These are phyloP conservation scores for Aureobasidium namibiae DNA, from an alignment of 2,329 filamentous ascomycete species.

Conservation along the genomic window DNA sequence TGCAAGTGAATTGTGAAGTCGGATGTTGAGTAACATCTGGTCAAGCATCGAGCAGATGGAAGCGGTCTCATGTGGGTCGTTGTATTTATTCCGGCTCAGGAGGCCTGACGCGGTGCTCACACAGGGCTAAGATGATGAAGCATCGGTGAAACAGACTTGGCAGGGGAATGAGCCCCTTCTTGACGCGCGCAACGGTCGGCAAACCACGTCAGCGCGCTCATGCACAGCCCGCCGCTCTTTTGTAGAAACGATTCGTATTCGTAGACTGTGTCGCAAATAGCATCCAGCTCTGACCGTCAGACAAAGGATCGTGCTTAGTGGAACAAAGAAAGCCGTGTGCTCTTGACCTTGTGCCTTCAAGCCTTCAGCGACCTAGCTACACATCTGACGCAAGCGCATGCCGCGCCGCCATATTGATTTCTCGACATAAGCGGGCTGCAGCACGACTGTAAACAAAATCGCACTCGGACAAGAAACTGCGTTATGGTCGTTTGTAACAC, in stretches of 20 bases:
- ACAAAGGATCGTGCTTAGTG: neutral
- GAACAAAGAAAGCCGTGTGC: neutral
- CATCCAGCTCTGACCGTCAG: neutral
- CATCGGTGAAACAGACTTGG: neutral
- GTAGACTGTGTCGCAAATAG: neutral
- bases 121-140: neutral
- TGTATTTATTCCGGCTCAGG: neutral
- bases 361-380: neutral
- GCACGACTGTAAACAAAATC: neutral
- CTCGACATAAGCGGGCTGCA: neutral
- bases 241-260: neutral
- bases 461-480: neutral
- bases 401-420: neutral
- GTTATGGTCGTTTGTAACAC: conserved; percentile 37
- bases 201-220: neutral
- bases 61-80: neutral
- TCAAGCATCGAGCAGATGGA: neutral
- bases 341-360: neutral
- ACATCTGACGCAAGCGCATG: conserved; percentile 8
- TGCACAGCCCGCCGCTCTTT: neutral
- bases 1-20: neutral
- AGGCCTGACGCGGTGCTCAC: neutral
- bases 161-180: neutral
- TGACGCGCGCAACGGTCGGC: neutral
- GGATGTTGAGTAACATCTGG: neutral